Evolutionary conservation across 306 rosid genomes (phyloP).

Genomic region (Quercus glauca): DNA sequence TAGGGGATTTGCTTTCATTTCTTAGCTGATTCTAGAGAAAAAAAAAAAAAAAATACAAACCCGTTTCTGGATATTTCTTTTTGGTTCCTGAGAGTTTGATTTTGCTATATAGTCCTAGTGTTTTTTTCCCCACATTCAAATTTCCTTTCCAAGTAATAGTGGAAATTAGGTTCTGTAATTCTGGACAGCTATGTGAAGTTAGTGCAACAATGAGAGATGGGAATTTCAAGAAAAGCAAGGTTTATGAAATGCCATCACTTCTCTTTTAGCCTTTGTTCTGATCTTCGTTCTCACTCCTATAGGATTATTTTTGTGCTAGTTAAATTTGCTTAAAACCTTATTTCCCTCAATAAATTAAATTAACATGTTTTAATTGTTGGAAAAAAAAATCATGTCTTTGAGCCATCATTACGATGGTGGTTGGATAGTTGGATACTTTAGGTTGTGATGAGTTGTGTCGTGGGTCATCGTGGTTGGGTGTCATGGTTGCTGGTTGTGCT

Average conservation of each 20-base stretch:
- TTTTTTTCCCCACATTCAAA: not conserved
- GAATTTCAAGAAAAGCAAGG: not conserved
- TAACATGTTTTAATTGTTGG: not conserved
- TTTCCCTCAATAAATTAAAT: not conserved
- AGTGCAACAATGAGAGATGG: conserved; percentile 94
- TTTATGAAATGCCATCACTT: conserved; percentile 34
- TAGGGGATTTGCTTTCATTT: conserved; percentile 7
- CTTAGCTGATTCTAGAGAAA: not conserved
- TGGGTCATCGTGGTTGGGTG: no score
- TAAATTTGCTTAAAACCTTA: not conserved
- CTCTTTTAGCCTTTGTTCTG: conserved; percentile 60
- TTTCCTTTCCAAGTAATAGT: conserved; percentile 5
- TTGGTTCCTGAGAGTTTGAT: not conserved
- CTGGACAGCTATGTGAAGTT: conserved; percentile 64
- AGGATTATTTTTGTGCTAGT: not conserved
- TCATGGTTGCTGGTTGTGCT: no score
- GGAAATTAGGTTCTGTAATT: conserved; percentile 19
- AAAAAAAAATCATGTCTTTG: not conserved
- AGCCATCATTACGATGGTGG: not conserved
- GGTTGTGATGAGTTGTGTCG: no score
- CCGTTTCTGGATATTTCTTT: not conserved
- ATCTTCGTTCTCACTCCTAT: conserved; percentile 2
- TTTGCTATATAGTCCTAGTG: not conserved
- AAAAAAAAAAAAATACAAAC: not conserved
- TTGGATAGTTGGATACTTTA: no score